Percentiles rank a stretch among this genome's conserved stretches.
phyloP scores from a whole-genome alignment of 2,329 filamentous ascomycete genomes.

The Exophiala aquamarina region DNA sequence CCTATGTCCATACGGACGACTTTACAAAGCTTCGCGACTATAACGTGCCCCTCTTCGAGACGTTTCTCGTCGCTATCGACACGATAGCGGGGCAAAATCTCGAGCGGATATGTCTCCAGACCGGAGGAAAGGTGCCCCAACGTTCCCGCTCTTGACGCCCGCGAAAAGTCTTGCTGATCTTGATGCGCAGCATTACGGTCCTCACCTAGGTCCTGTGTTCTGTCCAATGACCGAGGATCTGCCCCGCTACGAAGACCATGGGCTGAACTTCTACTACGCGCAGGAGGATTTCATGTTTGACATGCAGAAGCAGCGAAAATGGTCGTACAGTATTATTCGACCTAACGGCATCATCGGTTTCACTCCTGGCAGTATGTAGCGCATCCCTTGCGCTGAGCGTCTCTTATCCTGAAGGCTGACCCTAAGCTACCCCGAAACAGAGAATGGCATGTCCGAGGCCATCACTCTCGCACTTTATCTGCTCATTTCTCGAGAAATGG shows the following conservation, averaged over 20 bases:
- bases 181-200: slow-evolving; percentile 29
- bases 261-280: slow-evolving; percentile 20
- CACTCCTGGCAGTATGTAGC: slow-evolving; percentile 29
- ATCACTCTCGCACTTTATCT: slow-evolving; percentile 29
- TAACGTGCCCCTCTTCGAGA: slow-evolving; percentile 35
- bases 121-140: slow-evolving; percentile 29
- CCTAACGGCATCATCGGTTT: slow-evolving; percentile 34
- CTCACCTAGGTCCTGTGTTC: slow-evolving; percentile 31
- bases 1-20: slow-evolving; percentile 35
- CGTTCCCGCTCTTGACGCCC: too few species aligned
- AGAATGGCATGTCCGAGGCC: slow-evolving; percentile 33
- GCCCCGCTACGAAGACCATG: slow-evolving; percentile 25
- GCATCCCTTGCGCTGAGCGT: not conserved
- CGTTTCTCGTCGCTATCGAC: slow-evolving; percentile 34
- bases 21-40: slow-evolving; percentile 29
- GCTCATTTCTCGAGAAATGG: slow-evolving; percentile 1
- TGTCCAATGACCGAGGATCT: slow-evolving; percentile 27
- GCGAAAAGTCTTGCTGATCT: too few species aligned
- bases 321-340: slow-evolving; percentile 33
- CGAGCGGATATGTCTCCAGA: slow-evolving; percentile 32
- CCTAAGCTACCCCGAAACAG: not conserved
- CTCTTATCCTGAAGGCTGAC: too few species aligned
- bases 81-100: slow-evolving; percentile 25
- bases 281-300: slow-evolving; percentile 29
- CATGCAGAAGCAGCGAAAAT: slow-evolving; percentile 21